Percentiles rank a stretch among this genome's conserved stretches.
phyloP scores from a whole-genome alignment of 257 asterid genomes.

The Capsicum rhomboideum region DNA sequence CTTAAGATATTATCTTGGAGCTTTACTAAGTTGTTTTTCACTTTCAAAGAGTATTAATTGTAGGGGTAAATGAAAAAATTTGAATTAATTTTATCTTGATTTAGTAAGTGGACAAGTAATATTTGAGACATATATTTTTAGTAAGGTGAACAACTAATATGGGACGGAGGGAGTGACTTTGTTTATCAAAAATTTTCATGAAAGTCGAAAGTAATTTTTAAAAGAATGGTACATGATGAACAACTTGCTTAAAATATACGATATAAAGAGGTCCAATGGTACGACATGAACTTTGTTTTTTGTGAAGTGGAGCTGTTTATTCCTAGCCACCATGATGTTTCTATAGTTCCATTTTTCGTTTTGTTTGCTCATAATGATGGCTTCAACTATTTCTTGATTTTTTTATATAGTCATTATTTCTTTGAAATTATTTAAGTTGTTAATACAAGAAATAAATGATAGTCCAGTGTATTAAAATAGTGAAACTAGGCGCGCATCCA shows the following conservation, averaged over 20 bases:
- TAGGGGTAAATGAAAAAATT: too few species aligned
- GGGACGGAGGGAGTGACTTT: too few species aligned
- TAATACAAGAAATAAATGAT: not conserved
- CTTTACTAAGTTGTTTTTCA: too few species aligned
- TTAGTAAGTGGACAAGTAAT: too few species aligned
- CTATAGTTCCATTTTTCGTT: not conserved
- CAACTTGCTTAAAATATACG: not conserved
- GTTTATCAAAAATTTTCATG: too few species aligned
- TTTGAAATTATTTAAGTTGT: not conserved
- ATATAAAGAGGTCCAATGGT: not conserved
- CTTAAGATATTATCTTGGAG: too few species aligned
- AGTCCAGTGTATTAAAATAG: not conserved
- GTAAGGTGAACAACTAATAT: too few species aligned
- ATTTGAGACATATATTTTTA: too few species aligned
- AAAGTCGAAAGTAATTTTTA: too few species aligned
- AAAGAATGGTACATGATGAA: not conserved
- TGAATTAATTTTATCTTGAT: too few species aligned
- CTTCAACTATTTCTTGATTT: not conserved
- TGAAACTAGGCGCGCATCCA: not conserved
- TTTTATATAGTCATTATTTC: not conserved
- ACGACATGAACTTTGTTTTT: not conserved
- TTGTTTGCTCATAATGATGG: not conserved
- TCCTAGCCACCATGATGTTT: not conserved
- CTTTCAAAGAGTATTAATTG: too few species aligned
- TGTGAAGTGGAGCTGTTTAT: not conserved